A percentile compares a stretch with the other conserved stretches of the same genome.
Evolutionary conservation across 257 asterid genomes (phyloP).

Genomic region (Capsicum chinense): DNA sequence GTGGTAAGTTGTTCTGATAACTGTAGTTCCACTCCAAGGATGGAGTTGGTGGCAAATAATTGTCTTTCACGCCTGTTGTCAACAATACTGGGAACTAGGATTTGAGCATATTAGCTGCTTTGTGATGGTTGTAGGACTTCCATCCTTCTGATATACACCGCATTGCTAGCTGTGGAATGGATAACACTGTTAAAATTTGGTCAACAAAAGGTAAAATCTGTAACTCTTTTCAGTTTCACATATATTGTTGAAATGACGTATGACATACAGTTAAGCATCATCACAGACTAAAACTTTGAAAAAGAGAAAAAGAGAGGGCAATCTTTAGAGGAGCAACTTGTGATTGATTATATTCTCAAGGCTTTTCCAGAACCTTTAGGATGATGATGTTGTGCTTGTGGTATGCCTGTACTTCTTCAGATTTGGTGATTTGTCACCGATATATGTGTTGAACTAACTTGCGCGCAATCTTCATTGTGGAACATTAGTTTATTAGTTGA

Average conservation of each 20-base stretch:
- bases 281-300: background rate
- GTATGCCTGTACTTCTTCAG: background rate
- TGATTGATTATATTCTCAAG: background rate
- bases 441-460: background rate
- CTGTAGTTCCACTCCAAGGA: conserved; percentile 1
- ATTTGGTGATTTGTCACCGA: background rate
- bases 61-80: background rate
- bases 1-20: conserved; percentile 60
- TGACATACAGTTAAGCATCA: background rate
- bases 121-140: conserved; percentile 68
- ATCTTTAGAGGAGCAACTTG: conserved; percentile 3
- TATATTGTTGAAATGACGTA: background rate
- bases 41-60: background rate
- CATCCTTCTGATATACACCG: conserved; percentile 95
- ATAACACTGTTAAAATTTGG: conserved; percentile 96
- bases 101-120: conserved; percentile 32
- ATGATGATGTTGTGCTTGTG: background rate
- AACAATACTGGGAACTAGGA: background rate
- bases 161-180: conserved; percentile 99
- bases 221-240: background rate
- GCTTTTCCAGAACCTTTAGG: background rate
- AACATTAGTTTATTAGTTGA: background rate
- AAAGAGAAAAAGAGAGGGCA: background rate
- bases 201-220: conserved; percentile 80
- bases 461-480: background rate